A percentile compares a stretch with the other conserved stretches of the same genome.
Evolutionary conservation across 2,329 filamentous ascomycete genomes (phyloP).

Genomic region (Hirsutella minnesotensis): DNA sequence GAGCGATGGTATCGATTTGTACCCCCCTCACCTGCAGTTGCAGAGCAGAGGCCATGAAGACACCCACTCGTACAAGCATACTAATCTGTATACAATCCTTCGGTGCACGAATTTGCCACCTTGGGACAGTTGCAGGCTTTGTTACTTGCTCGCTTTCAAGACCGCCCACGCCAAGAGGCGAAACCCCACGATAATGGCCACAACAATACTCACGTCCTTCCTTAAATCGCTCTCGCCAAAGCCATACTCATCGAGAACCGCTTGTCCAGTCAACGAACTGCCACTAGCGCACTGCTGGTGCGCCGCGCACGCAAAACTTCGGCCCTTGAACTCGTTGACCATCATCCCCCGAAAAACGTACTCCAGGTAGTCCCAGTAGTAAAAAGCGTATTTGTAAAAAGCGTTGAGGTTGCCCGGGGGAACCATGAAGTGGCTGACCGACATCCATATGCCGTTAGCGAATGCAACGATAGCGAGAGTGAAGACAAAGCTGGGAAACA

Average conservation of each 20-base stretch:
- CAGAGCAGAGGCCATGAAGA: no score
- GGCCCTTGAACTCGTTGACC: constrained; percentile 68
- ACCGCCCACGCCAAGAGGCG: constrained; percentile 49
- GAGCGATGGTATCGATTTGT: no score
- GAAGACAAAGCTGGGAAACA: constrained; percentile 72
- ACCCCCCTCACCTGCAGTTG: no score
- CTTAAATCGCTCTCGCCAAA: constrained; percentile 59
- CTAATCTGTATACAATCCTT: no score
- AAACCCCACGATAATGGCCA: constrained; percentile 58
- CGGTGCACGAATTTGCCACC: no score
- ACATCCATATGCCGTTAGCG: constrained; percentile 85
- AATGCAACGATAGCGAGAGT: constrained; percentile 71
- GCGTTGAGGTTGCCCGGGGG: constrained; percentile 59
- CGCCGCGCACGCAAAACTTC: constrained; percentile 62
- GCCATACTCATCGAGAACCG: constrained; percentile 57
- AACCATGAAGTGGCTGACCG: constrained; percentile 72
- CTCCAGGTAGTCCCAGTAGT: constrained; percentile 78
- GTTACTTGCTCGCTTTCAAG: constrained; percentile 24
- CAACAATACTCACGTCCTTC: constrained; percentile 66
- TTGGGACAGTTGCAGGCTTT: no score
- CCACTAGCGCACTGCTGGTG: constrained; percentile 40
- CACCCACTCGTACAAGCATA: no score
- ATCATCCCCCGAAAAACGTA: constrained; percentile 92
- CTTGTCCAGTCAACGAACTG: constrained; percentile 59
- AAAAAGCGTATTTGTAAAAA: constrained; percentile 80